phyloP scores from a whole-genome alignment of 106 monocot genomes.

The Cymbidium sinense region DNA sequence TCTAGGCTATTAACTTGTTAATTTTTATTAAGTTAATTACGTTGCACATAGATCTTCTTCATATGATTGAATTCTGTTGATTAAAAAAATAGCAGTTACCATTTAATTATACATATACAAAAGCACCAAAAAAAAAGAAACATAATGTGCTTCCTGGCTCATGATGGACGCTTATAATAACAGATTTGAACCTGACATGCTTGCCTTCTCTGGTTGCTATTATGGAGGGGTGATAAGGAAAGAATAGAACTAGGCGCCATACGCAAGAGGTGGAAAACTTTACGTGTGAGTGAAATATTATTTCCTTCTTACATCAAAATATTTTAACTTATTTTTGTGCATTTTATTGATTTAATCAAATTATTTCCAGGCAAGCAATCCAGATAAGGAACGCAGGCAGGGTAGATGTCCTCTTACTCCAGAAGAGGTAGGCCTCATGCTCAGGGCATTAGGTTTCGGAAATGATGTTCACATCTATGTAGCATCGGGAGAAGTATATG shows the following conservation, averaged over 20 bases:
- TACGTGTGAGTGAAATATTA: slow-evolving; percentile 54
- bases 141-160: neutral
- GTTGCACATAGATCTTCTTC: too few species aligned
- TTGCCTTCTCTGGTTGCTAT: slow-evolving; percentile 99
- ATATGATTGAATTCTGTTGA: too few species aligned
- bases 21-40: too few species aligned
- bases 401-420: slow-evolving; percentile 87
- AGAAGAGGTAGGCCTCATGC: slow-evolving; percentile 80
- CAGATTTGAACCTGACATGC: slow-evolving; percentile 99
- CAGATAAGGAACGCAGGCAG: slow-evolving; percentile 71
- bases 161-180: slow-evolving; percentile 5
- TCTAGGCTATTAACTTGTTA: too few species aligned
- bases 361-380: slow-evolving; percentile 49
- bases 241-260: slow-evolving; percentile 68
- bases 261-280: slow-evolving; percentile 91
- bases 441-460: slow-evolving; percentile 73
- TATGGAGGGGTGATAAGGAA: slow-evolving; percentile 98
- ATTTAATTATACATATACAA: too few species aligned
- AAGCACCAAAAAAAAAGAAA: too few species aligned
- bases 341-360: neutral
- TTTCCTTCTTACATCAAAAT: neutral
- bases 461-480: slow-evolving; percentile 75
- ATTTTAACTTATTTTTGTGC: neutral
- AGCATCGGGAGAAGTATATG: slow-evolving; percentile 87
- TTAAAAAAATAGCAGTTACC: too few species aligned